Percentiles rank a stretch among this genome's conserved stretches.
Evolutionary conservation across 2,329 filamentous ascomycete species (phyloP).

Genomic region (Dryadomyces quercivorus): DNA sequence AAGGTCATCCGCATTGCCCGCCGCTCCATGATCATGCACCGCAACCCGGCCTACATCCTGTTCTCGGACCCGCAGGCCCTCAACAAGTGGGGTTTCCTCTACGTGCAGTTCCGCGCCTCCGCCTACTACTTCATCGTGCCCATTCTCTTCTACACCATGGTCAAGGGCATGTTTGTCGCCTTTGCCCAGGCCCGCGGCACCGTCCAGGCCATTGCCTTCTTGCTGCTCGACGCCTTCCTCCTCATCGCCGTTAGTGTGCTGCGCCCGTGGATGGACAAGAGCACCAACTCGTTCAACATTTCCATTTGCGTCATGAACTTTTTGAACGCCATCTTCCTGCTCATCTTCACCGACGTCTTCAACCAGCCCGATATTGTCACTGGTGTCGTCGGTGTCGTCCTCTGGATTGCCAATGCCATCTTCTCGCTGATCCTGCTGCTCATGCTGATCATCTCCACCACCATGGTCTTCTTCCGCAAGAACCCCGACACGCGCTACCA

Average conservation of each 20-base stretch:
- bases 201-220: slow-evolving; percentile 62
- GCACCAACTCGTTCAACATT: slow-evolving; percentile 84
- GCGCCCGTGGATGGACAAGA: slow-evolving; percentile 91
- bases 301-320: slow-evolving; percentile 74
- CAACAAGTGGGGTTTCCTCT: slow-evolving; percentile 89
- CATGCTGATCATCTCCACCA: slow-evolving; percentile 57
- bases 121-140: slow-evolving; percentile 83
- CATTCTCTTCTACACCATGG: slow-evolving; percentile 54
- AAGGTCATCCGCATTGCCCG: slow-evolving; percentile 75
- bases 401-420: slow-evolving; percentile 70
- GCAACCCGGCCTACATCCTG: slow-evolving; percentile 81
- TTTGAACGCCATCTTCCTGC: slow-evolving; percentile 65
- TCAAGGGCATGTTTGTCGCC: slow-evolving; percentile 75
- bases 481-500: slow-evolving; percentile 81
- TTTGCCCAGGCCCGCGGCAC: slow-evolving; percentile 55
- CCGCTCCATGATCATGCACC: slow-evolving; percentile 73
- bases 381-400: slow-evolving; percentile 71
- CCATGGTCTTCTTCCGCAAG: slow-evolving; percentile 63
- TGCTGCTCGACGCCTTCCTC: slow-evolving; percentile 62
- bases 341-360: slow-evolving; percentile 75
- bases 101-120: slow-evolving; percentile 79
- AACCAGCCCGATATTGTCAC: slow-evolving; percentile 65
- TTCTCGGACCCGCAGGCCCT: slow-evolving; percentile 75
- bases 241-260: slow-evolving; percentile 63
- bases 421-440: slow-evolving; percentile 67